phyloP scores from a whole-genome alignment of 495 filamentous ascomycete genomes.

The Elaphomyces granulatus region DNA sequence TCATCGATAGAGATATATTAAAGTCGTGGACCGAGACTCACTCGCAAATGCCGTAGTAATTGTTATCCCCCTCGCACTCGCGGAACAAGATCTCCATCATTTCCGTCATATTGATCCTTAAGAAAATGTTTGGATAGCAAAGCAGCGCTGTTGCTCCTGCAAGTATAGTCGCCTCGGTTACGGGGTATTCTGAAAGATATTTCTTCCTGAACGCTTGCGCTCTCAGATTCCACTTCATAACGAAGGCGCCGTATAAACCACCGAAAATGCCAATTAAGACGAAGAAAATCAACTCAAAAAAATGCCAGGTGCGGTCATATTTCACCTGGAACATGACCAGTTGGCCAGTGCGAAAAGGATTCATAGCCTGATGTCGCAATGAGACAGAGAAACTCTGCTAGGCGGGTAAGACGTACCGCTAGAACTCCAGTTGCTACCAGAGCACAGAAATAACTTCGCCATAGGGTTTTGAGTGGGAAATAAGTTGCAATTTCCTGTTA shows the following conservation, averaged over 20 bases:
- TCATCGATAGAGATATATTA: not conserved
- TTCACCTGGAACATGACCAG: constrained; percentile 98
- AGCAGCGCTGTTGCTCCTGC: constrained; percentile 74
- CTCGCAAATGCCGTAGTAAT: constrained; percentile 84
- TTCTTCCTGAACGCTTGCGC: constrained; percentile 90
- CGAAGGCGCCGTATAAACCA: constrained; percentile 89
- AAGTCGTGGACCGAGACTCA: constrained; percentile 22
- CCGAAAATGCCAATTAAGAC: constrained; percentile 85
- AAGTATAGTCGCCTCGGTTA: constrained; percentile 76
- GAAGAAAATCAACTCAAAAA: constrained; percentile 91
- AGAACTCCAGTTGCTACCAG: constrained; percentile 89
- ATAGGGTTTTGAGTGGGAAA: constrained; percentile 95
- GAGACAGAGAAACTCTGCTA: constrained; percentile 3
- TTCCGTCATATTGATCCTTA: constrained; percentile 97
- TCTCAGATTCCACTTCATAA: constrained; percentile 96
- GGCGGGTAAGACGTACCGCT: constrained; percentile 36
- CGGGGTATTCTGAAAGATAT: constrained; percentile 70
- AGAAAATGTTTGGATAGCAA: constrained; percentile 91
- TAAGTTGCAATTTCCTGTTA: constrained; percentile 85
- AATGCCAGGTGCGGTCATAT: constrained; percentile 95
- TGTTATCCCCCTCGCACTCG: constrained; percentile 85
- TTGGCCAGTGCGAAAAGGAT: constrained; percentile 95
- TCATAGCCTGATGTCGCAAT: constrained; percentile 49
- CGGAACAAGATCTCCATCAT: constrained; percentile 96
- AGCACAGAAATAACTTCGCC: constrained; percentile 96